phyloP scores from a whole-genome alignment of 257 asterid species.

The Salvia splendens region DNA sequence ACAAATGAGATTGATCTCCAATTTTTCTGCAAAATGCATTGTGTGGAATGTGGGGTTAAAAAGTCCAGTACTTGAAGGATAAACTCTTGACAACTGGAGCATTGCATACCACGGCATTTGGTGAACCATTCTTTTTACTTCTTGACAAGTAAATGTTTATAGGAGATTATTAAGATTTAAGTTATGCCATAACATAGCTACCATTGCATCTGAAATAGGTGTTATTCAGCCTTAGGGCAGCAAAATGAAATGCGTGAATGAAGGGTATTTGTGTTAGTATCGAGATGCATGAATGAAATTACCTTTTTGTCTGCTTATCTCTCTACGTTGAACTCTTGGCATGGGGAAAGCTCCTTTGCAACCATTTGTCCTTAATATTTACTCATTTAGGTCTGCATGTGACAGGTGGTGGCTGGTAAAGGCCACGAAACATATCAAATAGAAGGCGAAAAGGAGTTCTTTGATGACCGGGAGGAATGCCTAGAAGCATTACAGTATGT shows the following conservation, averaged over 20 bases:
- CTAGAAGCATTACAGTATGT: slow-evolving; percentile 95
- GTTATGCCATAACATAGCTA: not conserved
- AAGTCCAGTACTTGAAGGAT: not conserved
- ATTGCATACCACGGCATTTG: not conserved
- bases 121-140: not conserved
- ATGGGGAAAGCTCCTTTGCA: slow-evolving; percentile 1
- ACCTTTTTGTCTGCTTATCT: not conserved
- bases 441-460: slow-evolving; percentile 87
- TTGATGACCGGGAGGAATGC: slow-evolving; percentile 96
- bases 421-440: slow-evolving; percentile 81
- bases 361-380: slow-evolving; percentile 9
- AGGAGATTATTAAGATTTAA: slow-evolving; percentile 3
- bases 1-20: slow-evolving; percentile 11
- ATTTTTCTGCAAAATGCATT: not conserved
- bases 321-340: slow-evolving; percentile 15
- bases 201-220: not conserved
- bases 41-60: not conserved
- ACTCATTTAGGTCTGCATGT: not conserved
- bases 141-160: not conserved
- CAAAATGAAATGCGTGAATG: not conserved
- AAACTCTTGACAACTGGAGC: not conserved
- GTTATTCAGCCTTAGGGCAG: not conserved
- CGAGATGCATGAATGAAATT: not conserved
- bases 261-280: not conserved
- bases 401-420: slow-evolving; percentile 96